Evolutionary conservation across 2,329 filamentous ascomycete genomes (phyloP), one percentile per base, ranked within the genome.

Genomic region (Neofusicoccum kwambonambiense): DNA sequence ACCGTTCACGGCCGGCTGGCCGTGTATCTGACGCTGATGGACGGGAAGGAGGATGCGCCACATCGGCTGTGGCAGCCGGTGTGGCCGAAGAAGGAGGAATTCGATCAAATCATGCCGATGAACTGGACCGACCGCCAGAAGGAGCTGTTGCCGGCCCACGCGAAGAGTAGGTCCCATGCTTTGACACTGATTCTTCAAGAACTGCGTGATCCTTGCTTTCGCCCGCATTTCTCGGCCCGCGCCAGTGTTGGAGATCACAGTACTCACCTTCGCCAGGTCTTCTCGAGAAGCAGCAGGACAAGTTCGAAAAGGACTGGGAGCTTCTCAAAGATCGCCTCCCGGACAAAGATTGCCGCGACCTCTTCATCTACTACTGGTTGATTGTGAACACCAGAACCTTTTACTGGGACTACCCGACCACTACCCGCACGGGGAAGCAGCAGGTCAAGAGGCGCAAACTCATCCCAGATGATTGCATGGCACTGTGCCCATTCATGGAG

Each of bases 1-100:
- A 85, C 87, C 0, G 83, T 90, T 22, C 92, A 96, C 70, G 89
- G 88, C 34, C 84, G 92, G 44, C 81, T 95, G 7, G 89, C 92
- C n/a, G 83, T 88, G 1, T 86, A 87, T 65, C 79, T 93, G 8
- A 83, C 86, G 4, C 80, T 89, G 5, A 69, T 68, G 67, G 71
- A 77, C 22, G 56, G 41, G 2, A 67, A 73, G n/a, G 82, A 87
- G 64, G 74, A 76, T 1, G 74, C 80, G 6, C 70, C 78, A 17
- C 80, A 81, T 68, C 76, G 78, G 0, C 74, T 80, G 17, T 94
- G 90, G 90, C 82, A 84, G 71, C 83, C 83, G 62, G 85, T 90
- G 13, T 88, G 92, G 79, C 92, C 92, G 0, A 84, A 82, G 0
- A 76, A 77, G 1, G 75, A 80, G 6, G 89, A 91, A 69, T 85